Conservation (phyloP, 108 stramenopile genomes). For the Cyclostephanos tholiformis region DNA sequence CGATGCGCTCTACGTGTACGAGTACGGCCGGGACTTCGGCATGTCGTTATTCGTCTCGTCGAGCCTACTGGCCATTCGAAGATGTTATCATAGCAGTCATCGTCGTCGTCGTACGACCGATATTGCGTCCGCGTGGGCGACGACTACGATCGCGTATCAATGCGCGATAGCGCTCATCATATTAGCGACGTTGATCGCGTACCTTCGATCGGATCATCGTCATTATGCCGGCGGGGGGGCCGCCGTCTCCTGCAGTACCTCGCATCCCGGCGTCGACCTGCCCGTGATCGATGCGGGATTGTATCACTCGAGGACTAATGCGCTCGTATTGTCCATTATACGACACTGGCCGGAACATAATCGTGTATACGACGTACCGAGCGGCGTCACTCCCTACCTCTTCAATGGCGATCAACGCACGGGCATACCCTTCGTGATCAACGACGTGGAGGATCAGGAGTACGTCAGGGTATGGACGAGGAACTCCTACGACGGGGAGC, state of each 20-base stretch:
- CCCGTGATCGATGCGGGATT: constrained; percentile 64
- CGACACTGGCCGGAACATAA: constrained; percentile 59
- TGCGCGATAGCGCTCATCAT: constrained; percentile 15
- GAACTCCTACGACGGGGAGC: constrained; percentile 58
- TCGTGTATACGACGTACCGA: constrained; percentile 53
- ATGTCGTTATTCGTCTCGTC: constrained; percentile 39
- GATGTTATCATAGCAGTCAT: too few relatives aligned
- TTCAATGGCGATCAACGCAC: constrained; percentile 85
- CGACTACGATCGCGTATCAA: background rate
- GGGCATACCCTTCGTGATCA: constrained; percentile 77
- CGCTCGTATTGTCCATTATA: constrained; percentile 52
- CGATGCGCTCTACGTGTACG: constrained; percentile 69
- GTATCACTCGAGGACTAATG: constrained; percentile 58
- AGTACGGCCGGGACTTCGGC: constrained; percentile 64
- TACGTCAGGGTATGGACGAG: constrained; percentile 65
- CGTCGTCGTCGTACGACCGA: background rate
- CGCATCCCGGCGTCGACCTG: constrained; percentile 43
- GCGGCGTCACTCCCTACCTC: constrained; percentile 76
- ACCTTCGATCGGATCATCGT: constrained; percentile 21
- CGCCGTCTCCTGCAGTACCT: background rate
- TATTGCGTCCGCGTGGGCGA: background rate
- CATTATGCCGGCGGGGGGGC: background rate
- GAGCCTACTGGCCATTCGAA: constrained; percentile 33
- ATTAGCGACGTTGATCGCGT: constrained; percentile 30
- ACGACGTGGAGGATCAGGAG: constrained; percentile 42